Evolutionary conservation across 2,329 filamentous ascomycete genomes (phyloP).

Genomic region (Knoxdaviesia proteae): DNA sequence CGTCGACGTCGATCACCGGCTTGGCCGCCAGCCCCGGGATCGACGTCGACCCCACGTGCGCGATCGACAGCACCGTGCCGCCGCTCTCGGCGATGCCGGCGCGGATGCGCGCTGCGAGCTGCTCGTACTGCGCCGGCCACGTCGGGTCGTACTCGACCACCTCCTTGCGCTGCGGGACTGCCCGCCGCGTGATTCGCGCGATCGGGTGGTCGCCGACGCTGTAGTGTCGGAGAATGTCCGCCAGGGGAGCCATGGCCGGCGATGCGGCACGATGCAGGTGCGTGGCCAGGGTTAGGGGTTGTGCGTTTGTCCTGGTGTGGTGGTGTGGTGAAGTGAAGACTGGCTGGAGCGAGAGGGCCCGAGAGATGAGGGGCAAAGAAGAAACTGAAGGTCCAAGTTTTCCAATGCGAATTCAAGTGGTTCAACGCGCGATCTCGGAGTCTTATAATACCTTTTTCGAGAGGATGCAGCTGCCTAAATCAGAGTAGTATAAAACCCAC

Average conservation of each 20-base stretch:
- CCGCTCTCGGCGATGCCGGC: conserved; percentile 12
- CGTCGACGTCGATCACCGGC: conserved; percentile 29
- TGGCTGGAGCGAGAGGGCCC: too few relatives aligned
- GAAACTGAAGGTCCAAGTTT: too few relatives aligned
- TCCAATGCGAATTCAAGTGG: too few relatives aligned
- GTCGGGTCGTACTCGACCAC: conserved; percentile 16
- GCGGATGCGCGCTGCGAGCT: conserved; percentile 13
- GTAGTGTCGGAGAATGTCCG: conserved; percentile 11
- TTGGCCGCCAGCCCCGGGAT: conserved; percentile 28
- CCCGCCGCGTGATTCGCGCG: conserved; percentile 10
- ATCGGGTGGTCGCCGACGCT: conserved; percentile 7
- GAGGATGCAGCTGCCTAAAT: too few relatives aligned
- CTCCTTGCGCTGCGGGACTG: conserved; percentile 7
- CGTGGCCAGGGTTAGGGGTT: not conserved
- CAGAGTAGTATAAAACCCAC: not conserved
- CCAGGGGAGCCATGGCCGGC: conserved; percentile 2
- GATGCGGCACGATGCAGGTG: not conserved
- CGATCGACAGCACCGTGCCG: conserved; percentile 14
- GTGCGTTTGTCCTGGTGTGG: not conserved
- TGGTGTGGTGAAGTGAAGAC: not conserved
- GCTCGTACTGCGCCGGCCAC: conserved; percentile 15
- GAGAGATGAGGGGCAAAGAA: too few relatives aligned
- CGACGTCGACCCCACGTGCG: conserved; percentile 29
- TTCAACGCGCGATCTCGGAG: too few relatives aligned
- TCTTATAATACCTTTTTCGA: too few relatives aligned